Percentiles rank a stretch among this genome's conserved stretches.
Evolutionary conservation across 1,139 yeast genomes (phyloP).

Genomic region (Candida smagusa): DNA sequence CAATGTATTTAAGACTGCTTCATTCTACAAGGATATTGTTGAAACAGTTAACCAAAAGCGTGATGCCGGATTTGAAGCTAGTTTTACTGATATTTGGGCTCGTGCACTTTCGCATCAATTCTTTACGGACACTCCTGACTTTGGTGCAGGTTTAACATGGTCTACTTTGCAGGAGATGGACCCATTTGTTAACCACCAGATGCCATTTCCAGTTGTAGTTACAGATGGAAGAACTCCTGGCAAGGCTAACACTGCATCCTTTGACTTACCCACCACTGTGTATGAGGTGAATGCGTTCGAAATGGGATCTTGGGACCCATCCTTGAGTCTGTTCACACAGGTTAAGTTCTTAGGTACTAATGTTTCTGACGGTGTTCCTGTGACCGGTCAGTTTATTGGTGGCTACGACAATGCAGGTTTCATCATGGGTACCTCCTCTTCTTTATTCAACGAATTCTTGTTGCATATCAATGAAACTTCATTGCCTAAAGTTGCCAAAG

Average conservation of each 20-base stretch:
- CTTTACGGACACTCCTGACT: conserved; percentile 52
- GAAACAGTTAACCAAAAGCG: conserved; percentile 58
- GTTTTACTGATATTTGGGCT: conserved; percentile 95
- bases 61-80: conserved; percentile 73
- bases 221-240: conserved; percentile 80
- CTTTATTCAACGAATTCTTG: conserved; percentile 33
- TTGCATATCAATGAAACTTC: conserved; percentile 22
- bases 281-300: conserved; percentile 82
- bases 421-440: conserved; percentile 44
- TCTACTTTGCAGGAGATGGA: conserved; percentile 53
- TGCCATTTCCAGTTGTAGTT: conserved; percentile 84
- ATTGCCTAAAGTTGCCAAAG: conserved; percentile 15
- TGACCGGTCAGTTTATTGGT: conserved; percentile 23
- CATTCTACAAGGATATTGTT: conserved; percentile 52
- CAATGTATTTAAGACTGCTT: conserved; percentile 54
- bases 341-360: conserved; percentile 71
- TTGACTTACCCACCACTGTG: conserved; percentile 64
- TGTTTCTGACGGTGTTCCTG: conserved; percentile 55
- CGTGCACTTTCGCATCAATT: conserved; percentile 77
- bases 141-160: conserved; percentile 66
- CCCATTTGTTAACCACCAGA: conserved; percentile 53
- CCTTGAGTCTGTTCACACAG: conserved; percentile 63
- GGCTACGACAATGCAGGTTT: conserved; percentile 46
- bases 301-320: conserved; percentile 87
- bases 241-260: conserved; percentile 18